These are phyloP conservation scores for Hippophae tibetana DNA, from an alignment of 306 rosid genomes.

Conservation along the genomic window DNA sequence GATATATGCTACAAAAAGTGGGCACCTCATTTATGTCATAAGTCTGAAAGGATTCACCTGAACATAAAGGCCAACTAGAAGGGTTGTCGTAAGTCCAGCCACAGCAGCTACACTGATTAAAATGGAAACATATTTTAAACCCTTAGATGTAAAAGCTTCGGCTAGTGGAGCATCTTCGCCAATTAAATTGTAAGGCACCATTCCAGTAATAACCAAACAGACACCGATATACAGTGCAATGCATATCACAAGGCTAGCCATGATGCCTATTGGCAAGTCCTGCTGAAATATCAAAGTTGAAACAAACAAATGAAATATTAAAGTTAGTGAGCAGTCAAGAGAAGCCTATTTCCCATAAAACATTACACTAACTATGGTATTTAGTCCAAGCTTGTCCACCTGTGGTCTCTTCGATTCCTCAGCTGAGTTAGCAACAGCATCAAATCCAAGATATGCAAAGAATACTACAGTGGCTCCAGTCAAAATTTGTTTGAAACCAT, in stretches of 20 bases:
- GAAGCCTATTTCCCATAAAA: not conserved
- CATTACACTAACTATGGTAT: conserved; percentile 8
- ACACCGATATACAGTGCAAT: conserved; percentile 76
- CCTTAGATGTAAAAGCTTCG: conserved; percentile 83
- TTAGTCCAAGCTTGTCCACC: conserved; percentile 30
- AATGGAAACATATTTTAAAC: conserved; percentile 67
- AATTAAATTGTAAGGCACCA: conserved; percentile 76
- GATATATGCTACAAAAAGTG: conserved; percentile 19
- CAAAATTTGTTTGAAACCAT: conserved; percentile 55
- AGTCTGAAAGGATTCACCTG: conserved; percentile 51
- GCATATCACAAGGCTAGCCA: conserved; percentile 81
- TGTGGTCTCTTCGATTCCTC: conserved; percentile 94
- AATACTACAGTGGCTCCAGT: conserved; percentile 97
- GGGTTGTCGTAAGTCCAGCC: conserved; percentile 96
- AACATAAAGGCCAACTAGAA: conserved; percentile 91
- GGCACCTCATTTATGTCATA: conserved; percentile 23
- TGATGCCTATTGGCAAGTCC: conserved; percentile 94
- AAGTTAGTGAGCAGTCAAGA: conserved; percentile 1
- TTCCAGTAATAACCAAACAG: conserved; percentile 91
- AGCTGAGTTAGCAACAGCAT: conserved; percentile 99
- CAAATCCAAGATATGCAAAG: conserved; percentile 97
- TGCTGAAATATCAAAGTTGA: conserved; percentile 42
- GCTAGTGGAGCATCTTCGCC: conserved; percentile 98
- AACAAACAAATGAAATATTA: conserved; percentile 8
- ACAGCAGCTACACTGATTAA: conserved; percentile 88